Evolutionary conservation across 148 eudicot genomes (phyloP).

Genomic region (Arbutus unedo): DNA sequence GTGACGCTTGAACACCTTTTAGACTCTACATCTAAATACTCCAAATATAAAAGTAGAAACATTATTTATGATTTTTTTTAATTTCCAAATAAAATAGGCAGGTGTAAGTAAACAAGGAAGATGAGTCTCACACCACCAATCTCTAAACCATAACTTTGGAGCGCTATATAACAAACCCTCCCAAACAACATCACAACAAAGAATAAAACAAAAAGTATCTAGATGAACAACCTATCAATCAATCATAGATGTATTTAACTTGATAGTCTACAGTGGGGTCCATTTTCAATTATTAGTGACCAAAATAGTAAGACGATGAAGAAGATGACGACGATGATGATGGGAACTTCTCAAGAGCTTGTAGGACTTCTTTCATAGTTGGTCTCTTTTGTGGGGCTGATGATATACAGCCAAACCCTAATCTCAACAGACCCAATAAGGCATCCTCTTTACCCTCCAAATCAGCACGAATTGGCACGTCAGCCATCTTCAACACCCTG

Average conservation of each 20-base stretch:
- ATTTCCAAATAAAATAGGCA: neutral
- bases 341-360: conserved; percentile 66
- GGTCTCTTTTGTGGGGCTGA: conserved; percentile 84
- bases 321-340: conserved; percentile 21
- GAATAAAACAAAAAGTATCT: neutral
- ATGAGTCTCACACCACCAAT: neutral
- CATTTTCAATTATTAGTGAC: conserved; percentile 20
- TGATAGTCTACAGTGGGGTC: conserved; percentile 18
- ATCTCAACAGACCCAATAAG: conserved; percentile 47
- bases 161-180: neutral
- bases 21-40: no score
- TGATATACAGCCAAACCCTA: conserved; percentile 74
- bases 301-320: conserved; percentile 33
- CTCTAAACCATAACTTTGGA: neutral
- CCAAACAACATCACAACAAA: conserved; percentile 1
- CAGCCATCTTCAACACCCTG: conserved; percentile 73
- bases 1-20: no score
- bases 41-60: no score
- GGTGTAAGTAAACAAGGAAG: neutral
- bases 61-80: no score
- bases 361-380: conserved; percentile 81
- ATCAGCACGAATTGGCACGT: conserved; percentile 74
- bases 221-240: neutral
- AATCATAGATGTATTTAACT: neutral
- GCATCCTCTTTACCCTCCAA: conserved; percentile 85